phyloP scores from a whole-genome alignment of 164 flowering plant genomes.

The Nelumbo lutea region DNA sequence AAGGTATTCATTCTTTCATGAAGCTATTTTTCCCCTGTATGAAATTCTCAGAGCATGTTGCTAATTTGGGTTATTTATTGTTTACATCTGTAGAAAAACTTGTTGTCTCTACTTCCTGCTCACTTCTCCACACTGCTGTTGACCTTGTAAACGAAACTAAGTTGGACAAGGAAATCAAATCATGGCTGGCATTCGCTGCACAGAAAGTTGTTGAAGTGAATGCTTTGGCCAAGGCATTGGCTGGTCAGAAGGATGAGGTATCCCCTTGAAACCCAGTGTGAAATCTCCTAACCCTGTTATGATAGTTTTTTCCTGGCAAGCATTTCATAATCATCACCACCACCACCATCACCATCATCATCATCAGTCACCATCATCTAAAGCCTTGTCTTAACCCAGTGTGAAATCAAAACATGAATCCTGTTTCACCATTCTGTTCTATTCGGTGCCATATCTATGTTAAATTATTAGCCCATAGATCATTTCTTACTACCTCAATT shows the following conservation, averaged over 20 bases:
- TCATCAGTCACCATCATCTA: too few species aligned
- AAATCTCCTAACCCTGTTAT: too few species aligned
- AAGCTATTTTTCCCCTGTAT: background rate
- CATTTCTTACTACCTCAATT: too few species aligned
- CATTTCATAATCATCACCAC: too few species aligned
- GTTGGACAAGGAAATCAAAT: constrained; percentile 74
- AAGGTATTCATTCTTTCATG: constrained; percentile 39
- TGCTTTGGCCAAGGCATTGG: constrained; percentile 84
- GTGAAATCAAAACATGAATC: too few species aligned
- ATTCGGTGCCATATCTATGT: too few species aligned
- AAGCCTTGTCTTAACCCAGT: too few species aligned
- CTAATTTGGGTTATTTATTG: background rate
- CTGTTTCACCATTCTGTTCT: too few species aligned
- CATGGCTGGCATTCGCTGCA: constrained; percentile 97
- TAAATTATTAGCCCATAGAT: too few species aligned
- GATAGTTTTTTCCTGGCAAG: too few species aligned
- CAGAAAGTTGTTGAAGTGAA: constrained; percentile 91
- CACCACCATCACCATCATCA: too few species aligned
- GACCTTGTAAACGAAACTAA: constrained; percentile 83
- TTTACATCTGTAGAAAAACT: constrained; percentile 55
- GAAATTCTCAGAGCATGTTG: too few species aligned
- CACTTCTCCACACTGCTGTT: constrained; percentile 94
- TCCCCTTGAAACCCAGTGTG: background rate
- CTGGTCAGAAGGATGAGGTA: constrained; percentile 84
- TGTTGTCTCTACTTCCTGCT: constrained; percentile 92